Evolutionary conservation across 1,284 basidiomycete species (phyloP).

Genomic region (Microbotryum violaceum): DNA sequence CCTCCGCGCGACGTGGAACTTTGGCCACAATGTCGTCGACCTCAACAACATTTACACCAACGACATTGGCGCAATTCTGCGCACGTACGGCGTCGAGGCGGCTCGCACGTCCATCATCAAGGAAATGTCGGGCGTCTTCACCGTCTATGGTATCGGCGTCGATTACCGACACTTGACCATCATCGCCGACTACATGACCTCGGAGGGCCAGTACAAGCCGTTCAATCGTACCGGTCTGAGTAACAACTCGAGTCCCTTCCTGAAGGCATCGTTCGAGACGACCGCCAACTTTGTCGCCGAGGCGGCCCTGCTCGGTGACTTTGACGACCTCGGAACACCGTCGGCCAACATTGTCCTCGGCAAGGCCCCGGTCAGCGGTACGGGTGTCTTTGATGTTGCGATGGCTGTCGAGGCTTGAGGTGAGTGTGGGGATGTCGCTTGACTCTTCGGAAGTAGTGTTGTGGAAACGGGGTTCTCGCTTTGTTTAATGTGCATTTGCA

Average conservation of each 20-base stretch:
- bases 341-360: constrained; percentile 78
- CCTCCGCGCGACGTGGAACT: constrained; percentile 82
- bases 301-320: constrained; percentile 88
- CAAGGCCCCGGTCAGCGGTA: constrained; percentile 71
- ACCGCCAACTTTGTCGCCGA: constrained; percentile 93
- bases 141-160: constrained; percentile 95
- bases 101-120: constrained; percentile 45
- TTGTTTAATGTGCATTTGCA: too few species aligned
- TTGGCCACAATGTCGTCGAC: constrained; percentile 70
- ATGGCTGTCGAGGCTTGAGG: constrained; percentile 18
- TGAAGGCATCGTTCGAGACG: constrained; percentile 97
- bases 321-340: constrained; percentile 71
- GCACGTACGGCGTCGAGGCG: constrained; percentile 61
- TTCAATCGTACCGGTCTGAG: constrained; percentile 95
- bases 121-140: constrained; percentile 88
- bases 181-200: constrained; percentile 99
- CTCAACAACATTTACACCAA: constrained; percentile 83
- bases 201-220: constrained; percentile 92
- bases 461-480: too few species aligned
- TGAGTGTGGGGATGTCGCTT: too few species aligned
- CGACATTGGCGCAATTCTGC: constrained; percentile 86
- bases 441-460: too few species aligned
- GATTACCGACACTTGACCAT: constrained; percentile 90
- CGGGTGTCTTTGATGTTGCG: constrained; percentile 69
- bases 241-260: constrained; percentile 79